Percentiles rank a stretch among this genome's conserved stretches.
Conservation (phyloP, 2,329 filamentous ascomycete genomes). For the Ambrosiella beaveri region DNA sequence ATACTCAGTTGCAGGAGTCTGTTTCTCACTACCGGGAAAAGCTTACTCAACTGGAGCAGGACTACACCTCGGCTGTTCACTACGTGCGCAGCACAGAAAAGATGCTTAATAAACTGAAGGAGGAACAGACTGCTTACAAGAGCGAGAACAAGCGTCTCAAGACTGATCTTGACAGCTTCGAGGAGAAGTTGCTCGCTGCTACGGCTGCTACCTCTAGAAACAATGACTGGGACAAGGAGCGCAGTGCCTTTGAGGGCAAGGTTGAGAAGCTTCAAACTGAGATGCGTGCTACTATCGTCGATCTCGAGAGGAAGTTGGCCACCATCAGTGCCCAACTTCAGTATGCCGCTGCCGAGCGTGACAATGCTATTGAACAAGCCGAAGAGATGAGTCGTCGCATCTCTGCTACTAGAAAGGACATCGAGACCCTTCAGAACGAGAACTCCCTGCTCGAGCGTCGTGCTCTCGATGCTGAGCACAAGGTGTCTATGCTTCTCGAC, state of each 20-base stretch:
- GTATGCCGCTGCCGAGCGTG: constrained; percentile 48
- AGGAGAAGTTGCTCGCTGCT: constrained; percentile 30
- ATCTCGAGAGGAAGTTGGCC: constrained; percentile 55
- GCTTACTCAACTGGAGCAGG: constrained; percentile 80
- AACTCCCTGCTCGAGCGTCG: constrained; percentile 67
- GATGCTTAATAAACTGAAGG: constrained; percentile 97
- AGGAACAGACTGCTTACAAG: constrained; percentile 89
- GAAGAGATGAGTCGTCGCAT: constrained; percentile 41
- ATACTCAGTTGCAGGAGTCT: constrained; percentile 68
- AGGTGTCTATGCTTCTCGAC: constrained; percentile 81
- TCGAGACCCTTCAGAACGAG: constrained; percentile 70
- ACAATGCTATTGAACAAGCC: constrained; percentile 39
- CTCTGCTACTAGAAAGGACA: constrained; percentile 41
- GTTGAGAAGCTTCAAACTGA: constrained; percentile 53
- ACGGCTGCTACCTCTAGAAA: constrained; percentile 25
- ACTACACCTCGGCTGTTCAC: constrained; percentile 94
- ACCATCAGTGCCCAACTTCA: constrained; percentile 54
- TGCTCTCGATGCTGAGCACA: constrained; percentile 77
- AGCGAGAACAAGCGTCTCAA: constrained; percentile 67
- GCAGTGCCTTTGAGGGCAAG: constrained; percentile 46
- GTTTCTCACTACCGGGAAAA: constrained; percentile 84
- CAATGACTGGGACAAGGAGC: constrained; percentile 59
- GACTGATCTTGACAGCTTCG: constrained; percentile 55
- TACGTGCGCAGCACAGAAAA: constrained; percentile 98
- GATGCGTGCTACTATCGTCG: constrained; percentile 44